Evolutionary conservation across 2,329 filamentous ascomycete genomes (phyloP).

Genomic region (Exophiala mesophila): DNA sequence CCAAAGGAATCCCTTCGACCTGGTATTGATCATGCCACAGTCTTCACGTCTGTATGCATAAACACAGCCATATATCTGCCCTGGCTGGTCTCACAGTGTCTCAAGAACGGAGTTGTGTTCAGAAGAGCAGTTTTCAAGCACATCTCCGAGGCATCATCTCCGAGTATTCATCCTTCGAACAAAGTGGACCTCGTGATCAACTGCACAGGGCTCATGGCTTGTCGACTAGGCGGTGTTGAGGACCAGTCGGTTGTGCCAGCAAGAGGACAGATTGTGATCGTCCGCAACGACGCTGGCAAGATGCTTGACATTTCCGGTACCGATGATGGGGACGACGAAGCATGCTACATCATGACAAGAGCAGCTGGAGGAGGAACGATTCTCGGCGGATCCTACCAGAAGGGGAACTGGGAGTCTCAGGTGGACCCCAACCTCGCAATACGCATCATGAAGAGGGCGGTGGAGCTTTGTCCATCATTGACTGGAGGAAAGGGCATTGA

Average conservation of each 20-base stretch:
- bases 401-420: slow-evolving; percentile 71
- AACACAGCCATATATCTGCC: slow-evolving; percentile 84
- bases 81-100: slow-evolving; percentile 77
- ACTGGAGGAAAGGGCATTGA: slow-evolving; percentile 64
- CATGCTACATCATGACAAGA: slow-evolving; percentile 76
- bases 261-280: slow-evolving; percentile 77
- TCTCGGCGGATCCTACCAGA: slow-evolving; percentile 79
- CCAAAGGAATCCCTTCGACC: slow-evolving; percentile 52
- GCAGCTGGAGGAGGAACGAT: slow-evolving; percentile 75
- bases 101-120: slow-evolving; percentile 65
- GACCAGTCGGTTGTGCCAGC: slow-evolving; percentile 69
- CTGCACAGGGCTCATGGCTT: slow-evolving; percentile 73
- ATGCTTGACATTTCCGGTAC: slow-evolving; percentile 69
- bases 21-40: slow-evolving; percentile 65
- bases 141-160: slow-evolving; percentile 66
- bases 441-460: slow-evolving; percentile 76
- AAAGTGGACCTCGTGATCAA: slow-evolving; percentile 71
- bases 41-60: slow-evolving; percentile 83
- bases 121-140: slow-evolving; percentile 62
- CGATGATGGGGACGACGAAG: slow-evolving; percentile 67
- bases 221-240: slow-evolving; percentile 72
- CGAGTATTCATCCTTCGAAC: slow-evolving; percentile 53
- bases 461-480: slow-evolving; percentile 61
- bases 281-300: slow-evolving; percentile 68
- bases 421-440: slow-evolving; percentile 74